Conservation (phyloP, 2,329 filamentous ascomycete species). For the Setomelanomma holmii region DNA sequence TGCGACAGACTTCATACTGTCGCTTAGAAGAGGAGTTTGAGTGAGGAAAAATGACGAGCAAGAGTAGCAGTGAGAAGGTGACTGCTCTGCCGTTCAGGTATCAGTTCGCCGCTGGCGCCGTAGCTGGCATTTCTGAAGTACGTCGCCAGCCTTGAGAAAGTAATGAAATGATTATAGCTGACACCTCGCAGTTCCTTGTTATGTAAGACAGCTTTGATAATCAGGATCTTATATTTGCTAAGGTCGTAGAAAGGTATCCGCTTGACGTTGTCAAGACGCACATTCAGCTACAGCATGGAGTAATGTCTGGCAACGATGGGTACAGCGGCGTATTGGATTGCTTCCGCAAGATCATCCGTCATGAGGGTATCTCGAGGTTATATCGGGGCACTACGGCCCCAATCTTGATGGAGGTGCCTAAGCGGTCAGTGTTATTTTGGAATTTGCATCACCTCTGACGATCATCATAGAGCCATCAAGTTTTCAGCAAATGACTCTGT, state of each 20-base stretch:
- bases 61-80: slow-evolving; percentile 4
- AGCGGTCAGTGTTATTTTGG: slow-evolving; percentile 20
- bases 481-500: slow-evolving; percentile 43
- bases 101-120: slow-evolving; percentile 34
- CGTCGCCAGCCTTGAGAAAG: not conserved
- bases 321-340: slow-evolving; percentile 40
- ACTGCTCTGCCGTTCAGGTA: slow-evolving; percentile 34
- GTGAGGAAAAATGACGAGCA: not conserved
- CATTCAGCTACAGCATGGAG: slow-evolving; percentile 40
- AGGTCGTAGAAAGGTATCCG: slow-evolving; percentile 40
- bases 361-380: slow-evolving; percentile 31
- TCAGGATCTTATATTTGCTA: slow-evolving; percentile 11
- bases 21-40: not conserved
- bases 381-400: slow-evolving; percentile 42
- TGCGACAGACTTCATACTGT: not conserved
- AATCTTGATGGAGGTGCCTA: slow-evolving; percentile 42
- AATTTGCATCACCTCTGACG: not conserved
- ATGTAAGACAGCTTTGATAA: slow-evolving; percentile 23
- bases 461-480: slow-evolving; percentile 33
- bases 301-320: slow-evolving; percentile 21
- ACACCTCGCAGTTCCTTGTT: slow-evolving; percentile 21
- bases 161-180: not conserved
- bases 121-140: slow-evolving; percentile 20
- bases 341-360: slow-evolving; percentile 35
- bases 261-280: slow-evolving; percentile 43